Conservation (phyloP, 2,329 filamentous ascomycete genomes). For the Diplodia mutila region DNA sequence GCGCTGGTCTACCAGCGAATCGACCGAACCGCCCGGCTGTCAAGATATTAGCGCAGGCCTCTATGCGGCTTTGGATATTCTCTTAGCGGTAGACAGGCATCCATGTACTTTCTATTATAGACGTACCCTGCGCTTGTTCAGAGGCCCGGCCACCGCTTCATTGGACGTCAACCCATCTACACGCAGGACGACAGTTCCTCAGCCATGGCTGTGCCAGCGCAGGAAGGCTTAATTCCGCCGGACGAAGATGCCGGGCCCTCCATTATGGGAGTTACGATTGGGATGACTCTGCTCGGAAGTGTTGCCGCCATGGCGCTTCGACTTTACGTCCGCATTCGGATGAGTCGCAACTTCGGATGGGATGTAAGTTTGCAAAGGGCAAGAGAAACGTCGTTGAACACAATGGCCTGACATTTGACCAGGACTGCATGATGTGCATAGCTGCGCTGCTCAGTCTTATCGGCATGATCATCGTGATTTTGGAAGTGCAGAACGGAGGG, state of each 20-base stretch:
- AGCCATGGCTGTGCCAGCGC: not conserved
- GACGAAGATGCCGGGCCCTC: slow-evolving; percentile 43
- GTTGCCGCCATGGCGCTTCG: slow-evolving; percentile 47
- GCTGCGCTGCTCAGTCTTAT: slow-evolving; percentile 40
- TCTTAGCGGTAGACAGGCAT: not conserved
- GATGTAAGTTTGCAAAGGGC: slow-evolving; percentile 45
- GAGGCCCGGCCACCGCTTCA: not conserved
- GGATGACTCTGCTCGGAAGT: slow-evolving; percentile 45
- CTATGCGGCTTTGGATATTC: not conserved
- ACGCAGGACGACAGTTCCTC: not conserved
- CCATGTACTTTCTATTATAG: not conserved
- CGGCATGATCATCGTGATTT: not conserved
- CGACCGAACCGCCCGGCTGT: not conserved
- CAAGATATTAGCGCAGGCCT: not conserved
- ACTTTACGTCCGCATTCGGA: slow-evolving; percentile 52
- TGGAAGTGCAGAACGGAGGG: slow-evolving; percentile 23
- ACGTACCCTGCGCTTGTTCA: not conserved
- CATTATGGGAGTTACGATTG: slow-evolving; percentile 49
- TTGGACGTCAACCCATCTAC: not conserved
- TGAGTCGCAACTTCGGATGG: slow-evolving; percentile 55
- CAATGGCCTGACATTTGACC: slow-evolving; percentile 20
- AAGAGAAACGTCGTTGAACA: not conserved
- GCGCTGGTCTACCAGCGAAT: not conserved
- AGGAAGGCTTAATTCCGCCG: slow-evolving; percentile 31
- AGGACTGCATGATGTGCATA: slow-evolving; percentile 50